phyloP scores from a whole-genome alignment of 768 basidiomycete genomes.

The Suillus sp. region DNA sequence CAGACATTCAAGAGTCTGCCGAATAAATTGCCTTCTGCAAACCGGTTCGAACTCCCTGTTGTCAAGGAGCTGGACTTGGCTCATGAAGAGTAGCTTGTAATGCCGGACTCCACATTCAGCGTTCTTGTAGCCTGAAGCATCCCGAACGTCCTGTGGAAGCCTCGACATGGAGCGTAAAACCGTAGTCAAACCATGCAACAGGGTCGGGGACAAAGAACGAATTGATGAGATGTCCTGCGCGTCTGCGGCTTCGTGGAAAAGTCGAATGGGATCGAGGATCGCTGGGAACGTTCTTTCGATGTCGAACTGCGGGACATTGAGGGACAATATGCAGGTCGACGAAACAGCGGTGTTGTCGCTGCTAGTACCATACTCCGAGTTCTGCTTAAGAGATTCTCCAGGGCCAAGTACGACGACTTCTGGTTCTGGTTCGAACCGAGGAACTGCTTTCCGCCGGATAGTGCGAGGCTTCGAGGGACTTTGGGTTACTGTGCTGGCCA shows the following conservation, averaged over 20 bases:
- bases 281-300: constrained; percentile 40
- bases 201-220: constrained; percentile 30
- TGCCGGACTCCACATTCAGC: constrained; percentile 25
- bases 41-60: constrained; percentile 8
- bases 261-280: constrained; percentile 31
- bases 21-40: constrained; percentile 17
- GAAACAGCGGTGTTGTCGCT: constrained; percentile 31
- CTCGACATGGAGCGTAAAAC: constrained; percentile 30
- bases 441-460: not conserved
- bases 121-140: constrained; percentile 24
- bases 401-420: not conserved
- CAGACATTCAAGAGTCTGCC: constrained; percentile 27
- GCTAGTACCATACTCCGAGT: constrained; percentile 27
- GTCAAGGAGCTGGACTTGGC: constrained; percentile 21
- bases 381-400: constrained; percentile 9
- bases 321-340: constrained; percentile 18
- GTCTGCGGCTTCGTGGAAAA: constrained; percentile 29
- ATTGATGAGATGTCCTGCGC: constrained; percentile 30
- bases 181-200: constrained; percentile 26
- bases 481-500: not conserved
- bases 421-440: not conserved
- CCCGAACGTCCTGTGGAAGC: constrained; percentile 25
- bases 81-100: constrained; percentile 26
- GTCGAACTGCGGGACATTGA: constrained; percentile 24
- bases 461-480: not conserved